These are phyloP conservation scores for Pythium coloratum DNA, from an alignment of 352 stramenopile genomes.

Conservation along the genomic window DNA sequence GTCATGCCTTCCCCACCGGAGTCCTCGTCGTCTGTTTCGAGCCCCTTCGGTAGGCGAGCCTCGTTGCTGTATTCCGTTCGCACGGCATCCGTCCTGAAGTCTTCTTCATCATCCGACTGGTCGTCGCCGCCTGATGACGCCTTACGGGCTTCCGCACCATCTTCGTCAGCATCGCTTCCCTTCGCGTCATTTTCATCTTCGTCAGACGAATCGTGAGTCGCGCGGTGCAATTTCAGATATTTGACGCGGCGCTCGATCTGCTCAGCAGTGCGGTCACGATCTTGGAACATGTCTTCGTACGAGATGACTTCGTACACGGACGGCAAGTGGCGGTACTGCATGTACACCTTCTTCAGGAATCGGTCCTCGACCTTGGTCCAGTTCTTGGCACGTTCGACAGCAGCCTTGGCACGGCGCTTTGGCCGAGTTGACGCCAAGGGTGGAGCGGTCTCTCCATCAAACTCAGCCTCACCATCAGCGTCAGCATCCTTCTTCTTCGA, in stretches of 20 bases:
- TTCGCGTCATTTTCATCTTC: conserved; percentile 37
- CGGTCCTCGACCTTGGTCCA: conserved; percentile 85
- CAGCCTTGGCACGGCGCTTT: conserved; percentile 29
- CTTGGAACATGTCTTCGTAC: conserved; percentile 90
- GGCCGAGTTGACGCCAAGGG: conserved; percentile 26
- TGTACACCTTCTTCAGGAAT: conserved; percentile 76
- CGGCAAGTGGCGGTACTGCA: conserved; percentile 76
- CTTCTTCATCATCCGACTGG: conserved; percentile 21
- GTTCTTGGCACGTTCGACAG: conserved; percentile 63
- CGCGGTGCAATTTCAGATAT: conserved; percentile 75
- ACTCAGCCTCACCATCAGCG: conserved; percentile 21
- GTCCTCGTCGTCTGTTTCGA: conserved; percentile 19
- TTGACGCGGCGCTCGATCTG: conserved; percentile 87
- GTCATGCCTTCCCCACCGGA: conserved; percentile 5
- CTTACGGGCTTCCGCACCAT: conserved; percentile 4
- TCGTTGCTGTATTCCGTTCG: conserved; percentile 12
- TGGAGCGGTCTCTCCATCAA: conserved; percentile 16
- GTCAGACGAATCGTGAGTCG: conserved; percentile 69
- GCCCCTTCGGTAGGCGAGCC: conserved; percentile 17
- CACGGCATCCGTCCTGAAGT: conserved; percentile 9
- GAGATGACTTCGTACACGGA: conserved; percentile 87
- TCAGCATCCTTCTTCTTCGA: conserved; percentile 5
- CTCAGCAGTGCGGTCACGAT: conserved; percentile 76
- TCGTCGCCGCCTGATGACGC: conserved; percentile 15
- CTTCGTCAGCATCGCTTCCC: conserved; percentile 23